A percentile compares a stretch with the other conserved stretches of the same genome.
Evolutionary conservation across 768 basidiomycete genomes (phyloP).

Genomic region (Tulasnella sp.): DNA sequence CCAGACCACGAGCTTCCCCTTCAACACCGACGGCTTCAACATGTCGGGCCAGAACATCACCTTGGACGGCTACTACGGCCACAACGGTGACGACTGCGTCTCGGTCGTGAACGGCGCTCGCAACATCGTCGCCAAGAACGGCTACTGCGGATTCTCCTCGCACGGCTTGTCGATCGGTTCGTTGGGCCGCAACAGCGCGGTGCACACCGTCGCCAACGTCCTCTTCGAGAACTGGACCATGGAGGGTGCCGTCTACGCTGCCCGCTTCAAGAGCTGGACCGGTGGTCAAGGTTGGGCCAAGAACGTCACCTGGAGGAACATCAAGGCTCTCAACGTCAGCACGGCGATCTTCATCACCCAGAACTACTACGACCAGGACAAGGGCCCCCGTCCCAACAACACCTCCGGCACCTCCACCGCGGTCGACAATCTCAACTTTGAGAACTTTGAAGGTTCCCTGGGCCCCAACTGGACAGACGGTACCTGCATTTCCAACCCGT

Average conservation of each 20-base stretch:
- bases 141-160: slow-evolving; percentile 53
- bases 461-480: slow-evolving; percentile 56
- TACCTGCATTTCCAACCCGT: slow-evolving; percentile 61
- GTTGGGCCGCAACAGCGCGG: slow-evolving; percentile 49
- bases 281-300: slow-evolving; percentile 54
- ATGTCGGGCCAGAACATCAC: slow-evolving; percentile 41
- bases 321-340: slow-evolving; percentile 51
- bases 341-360: slow-evolving; percentile 55
- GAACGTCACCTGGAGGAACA: slow-evolving; percentile 56
- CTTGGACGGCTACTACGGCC: slow-evolving; percentile 46
- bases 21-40: slow-evolving; percentile 49
- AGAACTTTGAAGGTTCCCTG: slow-evolving; percentile 58
- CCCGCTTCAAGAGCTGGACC: slow-evolving; percentile 55
- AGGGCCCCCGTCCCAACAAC: slow-evolving; percentile 48
- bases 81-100: slow-evolving; percentile 56
- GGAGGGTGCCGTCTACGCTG: slow-evolving; percentile 55
- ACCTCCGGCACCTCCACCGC: slow-evolving; percentile 57
- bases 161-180: slow-evolving; percentile 57
- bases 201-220: slow-evolving; percentile 51
- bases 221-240: slow-evolving; percentile 56
- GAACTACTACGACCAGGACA: slow-evolving; percentile 68
- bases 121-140: slow-evolving; percentile 53
- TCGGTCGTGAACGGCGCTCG: slow-evolving; percentile 53
- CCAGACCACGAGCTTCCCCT: slow-evolving; percentile 47
- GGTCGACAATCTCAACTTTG: slow-evolving; percentile 58